Base-by-base conservation (phyloP, 2,329 filamentous ascomycete species). In the Aspergillus sp. region DNA sequence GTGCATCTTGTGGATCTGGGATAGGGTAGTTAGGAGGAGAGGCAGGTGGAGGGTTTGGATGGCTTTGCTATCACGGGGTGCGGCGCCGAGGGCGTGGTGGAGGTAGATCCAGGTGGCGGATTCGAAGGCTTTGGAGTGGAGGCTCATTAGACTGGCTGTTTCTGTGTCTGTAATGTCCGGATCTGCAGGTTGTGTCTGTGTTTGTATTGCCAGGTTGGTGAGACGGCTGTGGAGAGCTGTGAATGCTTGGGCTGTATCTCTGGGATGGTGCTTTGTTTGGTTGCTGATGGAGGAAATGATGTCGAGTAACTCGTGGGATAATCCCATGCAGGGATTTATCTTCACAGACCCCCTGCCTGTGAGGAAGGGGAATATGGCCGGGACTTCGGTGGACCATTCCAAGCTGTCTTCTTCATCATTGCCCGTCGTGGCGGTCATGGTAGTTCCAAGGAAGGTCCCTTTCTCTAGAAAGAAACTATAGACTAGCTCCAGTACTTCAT, bases 21-120 rank as follows among this genome's bases (percentile, higher is more conserved):
- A 41, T 9, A 54, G 40, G 12, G 41, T 44, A 3, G 17, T 3
- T 8, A 53, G 40, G 15, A 53, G 41, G 12, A 3, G 1, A 3
- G 40, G 51, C 2, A 53, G 41, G 40, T 46, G 41, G 17, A 15
- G n/a, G 2, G 15, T 39, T 31, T 54, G 43, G 40, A 54, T 46
- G 6, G 39, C 37, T 3, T 39, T 14, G 31, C 17, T 47, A 2
- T 54, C 40, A 9, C 41, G 31, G 17, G 41, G 19, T 11, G 21
- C 19, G 8, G 6, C 12, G 31, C 17, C 17, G 19, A 54, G 9
- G 14, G 41, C 41, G 41, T 54, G 31, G 21, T 45, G 31, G 6
- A 54, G 52, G 43, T 54, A 54, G 17, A 54, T 47, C 43, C 31
- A 54, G 43, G 52, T 39, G 17, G 52, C 52, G 11, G 44, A 27